Base-by-base conservation (phyloP, 768 basidiomycete species). In the Rickenella mellea region DNA sequence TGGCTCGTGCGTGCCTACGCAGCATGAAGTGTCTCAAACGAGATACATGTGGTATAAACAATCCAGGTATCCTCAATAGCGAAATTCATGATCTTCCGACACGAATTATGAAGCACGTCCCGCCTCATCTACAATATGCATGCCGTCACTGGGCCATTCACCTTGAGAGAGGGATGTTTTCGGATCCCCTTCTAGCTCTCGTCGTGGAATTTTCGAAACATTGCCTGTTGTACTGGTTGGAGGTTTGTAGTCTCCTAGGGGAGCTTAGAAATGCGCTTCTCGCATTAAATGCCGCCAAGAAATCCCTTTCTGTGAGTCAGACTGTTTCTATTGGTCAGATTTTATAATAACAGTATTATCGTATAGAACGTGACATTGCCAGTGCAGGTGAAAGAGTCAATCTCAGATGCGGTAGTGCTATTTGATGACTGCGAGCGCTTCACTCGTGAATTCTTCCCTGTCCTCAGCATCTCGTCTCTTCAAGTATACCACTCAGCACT, bases 211-310 rank as follows among this genome's bases (percentile, higher is more conserved):
- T 57, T 19, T 48, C 44, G 28, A 26, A 39, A 15, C 30, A 40
- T 10, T 33, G 46, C 35, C 42, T 57, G 1, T 42, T 57, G 2
- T 35, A 53, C 22, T 57, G 55, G 55, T 27, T 57, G 4, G 55
- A 57, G 35, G 46, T 40, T 1, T n/a, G n/a, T n/a, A n/a, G n/a
- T n/a, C n/a, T n/a, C n/a, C n/a, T n/a, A n/a, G n/a, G n/a, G n/a
- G n/a, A 42, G 14, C 44, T 44, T 14, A 33, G 29, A 21, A 5
- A 15, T 6, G 49, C 19, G n/a, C 39, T 46, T 12, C 12, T 20
- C 7, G 39, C 39, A 19, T 39, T 25, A 14, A 27, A 7, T 4
- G 27, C 17, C 15, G 35, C 40, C 19, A 10, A 28, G 15, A 24
- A 4, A 17, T 24, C 3, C 7, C 39, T 45, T 43, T 15, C 39